phyloP scores from a whole-genome alignment of 768 basidiomycete genomes.

The Asterophora lycoperdoides region DNA sequence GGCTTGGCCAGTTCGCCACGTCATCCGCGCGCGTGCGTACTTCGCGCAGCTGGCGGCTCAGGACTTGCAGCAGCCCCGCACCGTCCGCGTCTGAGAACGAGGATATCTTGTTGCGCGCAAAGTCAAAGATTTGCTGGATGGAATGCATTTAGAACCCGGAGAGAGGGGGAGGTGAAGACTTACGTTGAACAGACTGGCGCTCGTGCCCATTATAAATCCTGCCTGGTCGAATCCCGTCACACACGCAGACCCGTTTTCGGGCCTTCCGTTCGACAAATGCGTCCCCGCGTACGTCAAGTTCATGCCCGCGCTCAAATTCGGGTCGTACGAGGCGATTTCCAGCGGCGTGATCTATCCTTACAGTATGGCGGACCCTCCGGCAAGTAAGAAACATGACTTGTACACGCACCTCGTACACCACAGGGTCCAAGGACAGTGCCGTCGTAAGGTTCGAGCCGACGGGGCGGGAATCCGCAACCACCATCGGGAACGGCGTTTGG shows the following conservation, averaged over 20 bases:
- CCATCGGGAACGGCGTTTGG: slow-evolving; percentile 62
- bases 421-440: slow-evolving; percentile 34
- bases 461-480: slow-evolving; percentile 55
- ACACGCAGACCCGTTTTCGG: slow-evolving; percentile 55
- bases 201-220: slow-evolving; percentile 71
- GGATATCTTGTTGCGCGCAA: slow-evolving; percentile 36
- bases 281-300: slow-evolving; percentile 65
- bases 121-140: slow-evolving; percentile 47
- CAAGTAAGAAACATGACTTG: no score
- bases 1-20: slow-evolving; percentile 70
- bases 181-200: slow-evolving; percentile 66
- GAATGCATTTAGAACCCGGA: neutral
- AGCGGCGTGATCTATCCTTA: no score
- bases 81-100: slow-evolving; percentile 34
- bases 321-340: slow-evolving; percentile 78
- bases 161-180: slow-evolving; percentile 6
- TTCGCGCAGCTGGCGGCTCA: slow-evolving; percentile 41
- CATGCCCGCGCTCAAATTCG: slow-evolving; percentile 64
- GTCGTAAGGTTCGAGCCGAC: slow-evolving; percentile 40
- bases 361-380: neutral
- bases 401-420: slow-evolving; percentile 68
- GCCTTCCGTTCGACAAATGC: slow-evolving; percentile 50
- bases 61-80: slow-evolving; percentile 42
- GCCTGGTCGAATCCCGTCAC: slow-evolving; percentile 73
- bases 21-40: slow-evolving; percentile 51